Conservation (phyloP, 805 yeast species). For the Candida nonsorbophila region DNA sequence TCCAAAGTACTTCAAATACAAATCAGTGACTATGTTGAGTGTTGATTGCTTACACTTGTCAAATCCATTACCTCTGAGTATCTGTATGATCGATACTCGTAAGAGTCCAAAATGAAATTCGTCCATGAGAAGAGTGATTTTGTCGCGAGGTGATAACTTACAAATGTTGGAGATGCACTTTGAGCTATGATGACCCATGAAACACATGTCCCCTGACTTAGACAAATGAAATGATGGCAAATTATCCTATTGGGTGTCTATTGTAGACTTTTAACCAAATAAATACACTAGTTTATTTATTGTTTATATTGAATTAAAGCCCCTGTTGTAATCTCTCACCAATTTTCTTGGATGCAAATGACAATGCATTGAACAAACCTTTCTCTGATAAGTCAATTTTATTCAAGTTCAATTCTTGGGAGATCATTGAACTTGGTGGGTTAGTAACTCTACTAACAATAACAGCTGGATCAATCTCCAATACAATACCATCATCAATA, state of each 20-base stretch:
- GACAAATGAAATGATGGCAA: no score
- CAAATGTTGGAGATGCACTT: no score
- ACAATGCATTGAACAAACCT: constrained; percentile 78
- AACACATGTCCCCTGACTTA: no score
- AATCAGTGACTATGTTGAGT: constrained; percentile 72
- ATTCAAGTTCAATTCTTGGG: constrained; percentile 50
- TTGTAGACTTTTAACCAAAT: not conserved
- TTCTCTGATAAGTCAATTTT: constrained; percentile 65
- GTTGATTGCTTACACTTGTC: constrained; percentile 70
- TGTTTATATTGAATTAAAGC: constrained; percentile 14
- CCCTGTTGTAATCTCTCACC: constrained; percentile 45
- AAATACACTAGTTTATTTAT: not conserved
- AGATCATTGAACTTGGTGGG: constrained; percentile 52
- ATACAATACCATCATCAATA: constrained; percentile 86
- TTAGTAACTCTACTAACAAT: constrained; percentile 90
- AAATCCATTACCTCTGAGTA: constrained; percentile 77
- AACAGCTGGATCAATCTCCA: constrained; percentile 83
- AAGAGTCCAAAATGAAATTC: constrained; percentile 36
- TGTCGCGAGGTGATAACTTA: no score
- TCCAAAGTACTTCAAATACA: constrained; percentile 60
- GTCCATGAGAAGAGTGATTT: constrained; percentile 19
- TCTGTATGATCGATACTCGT: constrained; percentile 42
- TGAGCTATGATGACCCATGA: no score
- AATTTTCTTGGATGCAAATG: constrained; percentile 74
- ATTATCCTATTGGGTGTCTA: no score